Evolutionary conservation across 2,329 filamentous ascomycete species (phyloP), one percentile per base, ranked within the genome.

Genomic region (Aaosphaeria pasadenensis): DNA sequence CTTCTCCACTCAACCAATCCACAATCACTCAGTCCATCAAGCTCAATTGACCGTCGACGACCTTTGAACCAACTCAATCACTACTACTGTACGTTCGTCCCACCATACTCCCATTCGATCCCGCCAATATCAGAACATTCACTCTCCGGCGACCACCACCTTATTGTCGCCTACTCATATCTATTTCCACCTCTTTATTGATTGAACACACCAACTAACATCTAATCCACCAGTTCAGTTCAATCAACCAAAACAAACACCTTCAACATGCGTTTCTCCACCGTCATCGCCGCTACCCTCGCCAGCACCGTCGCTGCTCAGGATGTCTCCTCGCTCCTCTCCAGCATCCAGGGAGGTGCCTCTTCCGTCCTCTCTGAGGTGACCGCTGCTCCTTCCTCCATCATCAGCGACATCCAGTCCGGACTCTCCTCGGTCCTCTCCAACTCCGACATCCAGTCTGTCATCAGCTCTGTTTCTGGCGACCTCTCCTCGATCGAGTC

Each of bases 221-320:
- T 24, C 17, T 2, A 24, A 24, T 24, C 17, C 3, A 24, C 17
- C 17, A 24, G 17, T 24, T 24, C 3, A 24, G 17, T 24, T 36
- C 11, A 11, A 40, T 7, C 39, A 11, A 39, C 42, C 42, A 43
- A 47, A 33, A 48, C 39, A n/a, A 7, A 47, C 43, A 42, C 46
- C 41, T 48, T 57, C 60, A 66, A 56, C 40, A 69, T 69, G 66
- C 64, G 64, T 64, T 69, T 69, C 63, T 60, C 66, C 52, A 55
- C 57, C 57, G 48, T 66, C 44, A 52, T 66, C 55, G 43, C 57
- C 31, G 35, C 39, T 31, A 28, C 7, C 5, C 24, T 33, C 29
- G 45, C 31, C 11, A 30, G 24, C 30, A 9, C 17, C 41, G 41
- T 31, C 41, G 11, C 24, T 17, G 41, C 41, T 29, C 41, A 43